Conservation (phyloP, 441 rosid species). For the Cnidoscolus chayamansa region DNA sequence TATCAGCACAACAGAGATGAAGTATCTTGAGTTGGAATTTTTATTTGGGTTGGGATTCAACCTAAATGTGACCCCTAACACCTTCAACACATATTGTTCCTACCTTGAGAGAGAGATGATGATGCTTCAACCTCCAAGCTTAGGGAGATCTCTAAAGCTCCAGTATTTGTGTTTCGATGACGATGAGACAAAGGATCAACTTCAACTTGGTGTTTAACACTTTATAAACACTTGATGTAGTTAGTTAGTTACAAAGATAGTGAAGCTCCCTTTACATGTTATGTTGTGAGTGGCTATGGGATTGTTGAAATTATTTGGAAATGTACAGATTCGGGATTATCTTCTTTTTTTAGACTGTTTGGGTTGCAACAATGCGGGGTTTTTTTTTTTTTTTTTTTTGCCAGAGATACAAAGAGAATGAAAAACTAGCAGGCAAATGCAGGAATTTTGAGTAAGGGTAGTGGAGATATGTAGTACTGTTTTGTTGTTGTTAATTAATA, state of each 20-base stretch:
- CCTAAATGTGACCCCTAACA: slow-evolving; percentile 70
- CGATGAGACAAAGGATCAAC: slow-evolving; percentile 60
- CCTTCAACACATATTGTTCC: slow-evolving; percentile 60
- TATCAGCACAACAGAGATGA: slow-evolving; percentile 83
- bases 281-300: slow-evolving; percentile 20
- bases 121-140: slow-evolving; percentile 46
- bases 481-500: background rate
- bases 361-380: background rate
- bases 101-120: slow-evolving; percentile 65
- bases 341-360: slow-evolving; percentile 16
- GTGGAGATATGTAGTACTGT: background rate
- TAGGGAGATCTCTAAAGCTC: slow-evolving; percentile 32
- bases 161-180: slow-evolving; percentile 45
- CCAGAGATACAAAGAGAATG: too few relatives aligned
- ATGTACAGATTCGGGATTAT: slow-evolving; percentile 36
- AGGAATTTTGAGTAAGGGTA: background rate
- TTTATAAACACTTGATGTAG: slow-evolving; percentile 21
- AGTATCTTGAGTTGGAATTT: slow-evolving; percentile 79
- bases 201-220: slow-evolving; percentile 40
- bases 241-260: slow-evolving; percentile 26
- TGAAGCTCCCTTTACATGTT: background rate
- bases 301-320: slow-evolving; percentile 20
- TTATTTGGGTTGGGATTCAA: slow-evolving; percentile 80
- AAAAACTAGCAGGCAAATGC: background rate
- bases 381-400: background rate